Conservation (phyloP, 1,284 basidiomycete species). For the Tremellales sp. region DNA sequence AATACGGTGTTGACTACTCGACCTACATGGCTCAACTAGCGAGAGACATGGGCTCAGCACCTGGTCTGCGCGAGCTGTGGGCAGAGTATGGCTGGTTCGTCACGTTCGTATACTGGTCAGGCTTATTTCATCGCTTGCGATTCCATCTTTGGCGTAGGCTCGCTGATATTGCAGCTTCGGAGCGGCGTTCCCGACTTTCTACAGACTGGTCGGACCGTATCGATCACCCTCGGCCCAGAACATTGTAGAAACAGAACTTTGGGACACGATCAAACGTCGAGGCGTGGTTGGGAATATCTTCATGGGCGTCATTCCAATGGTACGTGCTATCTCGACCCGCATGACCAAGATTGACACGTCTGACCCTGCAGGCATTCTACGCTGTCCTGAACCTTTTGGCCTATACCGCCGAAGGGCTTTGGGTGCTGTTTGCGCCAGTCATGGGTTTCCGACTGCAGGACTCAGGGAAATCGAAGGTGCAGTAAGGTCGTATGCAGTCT, state of each 20-base stretch:
- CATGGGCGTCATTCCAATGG: slow-evolving; percentile 61
- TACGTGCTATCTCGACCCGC: slow-evolving; percentile 23
- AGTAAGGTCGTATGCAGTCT: too few relatives aligned
- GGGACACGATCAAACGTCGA: slow-evolving; percentile 60
- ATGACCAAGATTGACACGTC: slow-evolving; percentile 2
- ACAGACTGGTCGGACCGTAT: slow-evolving; percentile 60
- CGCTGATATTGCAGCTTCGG: slow-evolving; percentile 51
- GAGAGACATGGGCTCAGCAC: slow-evolving; percentile 59
- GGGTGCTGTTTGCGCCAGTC: slow-evolving; percentile 19
- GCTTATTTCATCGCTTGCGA: neutral
- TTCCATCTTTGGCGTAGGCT: neutral
- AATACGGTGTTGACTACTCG: slow-evolving; percentile 55
- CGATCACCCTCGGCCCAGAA: slow-evolving; percentile 47
- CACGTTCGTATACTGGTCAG: slow-evolving; percentile 58
- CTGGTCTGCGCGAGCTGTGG: slow-evolving; percentile 55
- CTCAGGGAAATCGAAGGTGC: neutral
- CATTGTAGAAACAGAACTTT: slow-evolving; percentile 59
- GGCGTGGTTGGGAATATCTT: slow-evolving; percentile 59
- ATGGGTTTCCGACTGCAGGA: slow-evolving; percentile 11
- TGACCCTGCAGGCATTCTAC: slow-evolving; percentile 50
- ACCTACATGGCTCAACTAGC: slow-evolving; percentile 61
- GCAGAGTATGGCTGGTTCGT: slow-evolving; percentile 56
- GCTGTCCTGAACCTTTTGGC: slow-evolving; percentile 46
- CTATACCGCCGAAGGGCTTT: slow-evolving; percentile 31
- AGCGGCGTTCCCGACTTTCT: slow-evolving; percentile 62